Conservation (phyloP, 805 yeast species). For the Metschnikowia drakensbergensis region DNA sequence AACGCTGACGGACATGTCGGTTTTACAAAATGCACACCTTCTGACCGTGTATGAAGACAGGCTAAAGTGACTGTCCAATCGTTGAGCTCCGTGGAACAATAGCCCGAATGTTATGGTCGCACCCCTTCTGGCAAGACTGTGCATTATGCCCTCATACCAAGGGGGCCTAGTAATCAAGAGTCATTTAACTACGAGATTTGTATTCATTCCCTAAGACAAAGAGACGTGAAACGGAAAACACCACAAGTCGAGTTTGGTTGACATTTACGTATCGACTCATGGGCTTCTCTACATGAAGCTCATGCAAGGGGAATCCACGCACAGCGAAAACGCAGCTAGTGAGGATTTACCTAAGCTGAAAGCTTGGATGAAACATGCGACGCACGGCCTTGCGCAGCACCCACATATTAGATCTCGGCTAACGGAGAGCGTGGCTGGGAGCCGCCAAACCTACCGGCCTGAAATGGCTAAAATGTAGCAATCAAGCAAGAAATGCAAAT, state of each 20-base stretch:
- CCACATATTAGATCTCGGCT: not conserved
- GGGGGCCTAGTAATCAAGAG: not conserved
- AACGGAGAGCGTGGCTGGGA: not conserved
- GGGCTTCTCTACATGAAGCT: slow-evolving; percentile 1
- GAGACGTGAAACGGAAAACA: too few relatives aligned
- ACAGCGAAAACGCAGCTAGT: not conserved
- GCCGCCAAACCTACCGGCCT: not conserved
- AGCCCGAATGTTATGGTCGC: not conserved
- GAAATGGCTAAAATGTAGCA: not conserved
- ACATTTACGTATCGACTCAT: not conserved
- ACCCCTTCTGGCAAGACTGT: not conserved
- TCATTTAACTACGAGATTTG: not conserved
- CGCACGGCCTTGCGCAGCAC: not conserved
- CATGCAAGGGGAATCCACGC: slow-evolving; percentile 1
- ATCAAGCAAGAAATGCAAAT: not conserved
- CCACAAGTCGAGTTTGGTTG: too few relatives aligned
- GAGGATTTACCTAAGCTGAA: not conserved
- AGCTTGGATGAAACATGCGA: slow-evolving; percentile 1
- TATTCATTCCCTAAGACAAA: too few relatives aligned
- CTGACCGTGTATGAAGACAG: not conserved
- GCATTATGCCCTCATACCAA: not conserved
- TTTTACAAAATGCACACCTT: not conserved
- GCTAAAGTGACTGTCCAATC: not conserved
- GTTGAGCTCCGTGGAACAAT: not conserved
- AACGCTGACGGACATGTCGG: not conserved